Conservation (phyloP, 768 basidiomycete genomes). For the Serendipita sp. region DNA sequence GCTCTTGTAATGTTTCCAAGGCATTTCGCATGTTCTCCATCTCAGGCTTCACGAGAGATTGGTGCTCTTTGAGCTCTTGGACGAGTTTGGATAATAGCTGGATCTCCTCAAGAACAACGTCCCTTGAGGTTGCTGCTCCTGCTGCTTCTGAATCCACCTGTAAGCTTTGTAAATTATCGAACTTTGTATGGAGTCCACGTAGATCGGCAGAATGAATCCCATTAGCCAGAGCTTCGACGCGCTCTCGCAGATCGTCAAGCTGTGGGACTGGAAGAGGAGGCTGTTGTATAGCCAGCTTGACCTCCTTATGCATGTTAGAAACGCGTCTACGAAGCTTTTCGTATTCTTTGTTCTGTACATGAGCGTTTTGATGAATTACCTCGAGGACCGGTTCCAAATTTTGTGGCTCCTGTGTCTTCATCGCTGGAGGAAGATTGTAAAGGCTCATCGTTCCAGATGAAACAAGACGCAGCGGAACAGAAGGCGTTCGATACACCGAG, state of each 20-base stretch:
- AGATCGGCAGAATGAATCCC: neutral
- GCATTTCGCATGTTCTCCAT: neutral
- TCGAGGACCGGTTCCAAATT: neutral
- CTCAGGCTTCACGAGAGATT: neutral
- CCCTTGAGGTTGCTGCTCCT: too few species aligned
- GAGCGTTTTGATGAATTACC: too few species aligned
- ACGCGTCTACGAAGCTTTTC: neutral
- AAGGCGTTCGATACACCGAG: neutral
- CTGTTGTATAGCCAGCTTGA: conserved; percentile 1
- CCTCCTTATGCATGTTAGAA: neutral
- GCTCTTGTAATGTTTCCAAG: neutral
- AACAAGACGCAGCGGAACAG: neutral
- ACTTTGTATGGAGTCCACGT: neutral
- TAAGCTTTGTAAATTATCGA: neutral
- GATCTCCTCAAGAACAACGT: neutral
- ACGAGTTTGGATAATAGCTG: neutral
- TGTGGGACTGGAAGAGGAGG: neutral
- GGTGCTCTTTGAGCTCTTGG: neutral
- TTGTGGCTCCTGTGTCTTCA: neutral
- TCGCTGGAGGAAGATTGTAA: neutral
- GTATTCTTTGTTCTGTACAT: neutral
- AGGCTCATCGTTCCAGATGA: neutral
- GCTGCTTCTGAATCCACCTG: neutral
- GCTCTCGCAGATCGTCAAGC: neutral
- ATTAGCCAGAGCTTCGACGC: neutral